These are phyloP conservation scores for Lyophyllum atratum DNA, from an alignment of 768 basidiomycete genomes.

Conservation along the genomic window DNA sequence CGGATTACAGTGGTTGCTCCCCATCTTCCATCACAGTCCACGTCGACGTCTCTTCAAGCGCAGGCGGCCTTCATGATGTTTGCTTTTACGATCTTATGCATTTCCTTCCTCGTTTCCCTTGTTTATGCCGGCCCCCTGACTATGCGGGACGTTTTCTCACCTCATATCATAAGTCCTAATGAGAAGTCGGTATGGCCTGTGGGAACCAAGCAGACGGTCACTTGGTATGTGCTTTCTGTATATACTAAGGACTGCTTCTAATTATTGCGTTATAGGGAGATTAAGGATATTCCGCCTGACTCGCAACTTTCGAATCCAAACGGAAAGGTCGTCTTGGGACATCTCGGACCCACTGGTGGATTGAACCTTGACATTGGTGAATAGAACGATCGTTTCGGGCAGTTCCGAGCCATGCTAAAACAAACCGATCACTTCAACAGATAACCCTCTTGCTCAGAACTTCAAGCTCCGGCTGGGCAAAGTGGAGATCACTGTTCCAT, in stretches of 20 bases:
- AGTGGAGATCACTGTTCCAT: constrained; percentile 54
- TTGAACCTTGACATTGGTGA: constrained; percentile 57
- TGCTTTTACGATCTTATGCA: constrained; percentile 28
- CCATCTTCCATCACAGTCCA: constrained; percentile 17
- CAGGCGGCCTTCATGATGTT: constrained; percentile 27
- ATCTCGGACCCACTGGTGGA: constrained; percentile 38
- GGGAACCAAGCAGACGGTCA: constrained; percentile 48
- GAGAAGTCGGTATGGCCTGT: constrained; percentile 49
- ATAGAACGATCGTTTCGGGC: not conserved
- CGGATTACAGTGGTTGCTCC: constrained; percentile 14
- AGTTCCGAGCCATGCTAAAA: not conserved
- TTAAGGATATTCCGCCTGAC: constrained; percentile 44
- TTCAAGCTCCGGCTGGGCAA: constrained; percentile 55
- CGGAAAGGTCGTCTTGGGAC: constrained; percentile 56
- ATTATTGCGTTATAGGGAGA: constrained; percentile 42
- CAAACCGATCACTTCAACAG: constrained; percentile 32
- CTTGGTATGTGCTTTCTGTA: constrained; percentile 43
- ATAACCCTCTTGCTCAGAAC: constrained; percentile 54
- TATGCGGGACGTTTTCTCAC: constrained; percentile 48
- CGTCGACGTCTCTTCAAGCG: constrained; percentile 16
- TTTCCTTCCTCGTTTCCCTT: constrained; percentile 29
- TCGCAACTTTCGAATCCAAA: constrained; percentile 47
- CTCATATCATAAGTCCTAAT: constrained; percentile 51
- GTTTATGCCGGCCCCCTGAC: constrained; percentile 39
- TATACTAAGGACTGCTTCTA: not conserved